Base-by-base conservation (phyloP, 495 filamentous ascomycete species). In the Aspergillus avenaceus region DNA sequence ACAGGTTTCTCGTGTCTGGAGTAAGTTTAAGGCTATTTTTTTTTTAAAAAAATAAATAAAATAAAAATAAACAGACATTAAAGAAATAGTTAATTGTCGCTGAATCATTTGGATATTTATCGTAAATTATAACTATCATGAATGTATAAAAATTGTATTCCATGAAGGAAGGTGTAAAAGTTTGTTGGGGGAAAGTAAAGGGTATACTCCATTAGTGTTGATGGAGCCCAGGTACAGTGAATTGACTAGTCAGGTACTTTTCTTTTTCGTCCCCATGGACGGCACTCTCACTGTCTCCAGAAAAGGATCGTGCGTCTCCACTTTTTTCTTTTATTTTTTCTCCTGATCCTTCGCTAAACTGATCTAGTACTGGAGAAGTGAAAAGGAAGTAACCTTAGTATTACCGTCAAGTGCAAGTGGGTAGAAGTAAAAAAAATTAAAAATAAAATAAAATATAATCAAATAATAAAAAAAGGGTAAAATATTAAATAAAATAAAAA, bases 261-360 rank as follows among this genome's bases (percentile, higher is more conserved):
- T 26, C 3, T 22, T 8, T 1, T 13, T 22, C 13, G 21, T 13
- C 16, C 40, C 22, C 22, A 38, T 11, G 40, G 38, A 23, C 13
- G 18, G 23, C 21, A 1, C 13, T 41, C 22, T 21, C 18, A 16
- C 18, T 41, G n/a, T 12, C 16, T 44, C 41, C 42, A 31, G 26
- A 45, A 45, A 31, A 31, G 42, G 32, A 22, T 45, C 42, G 42
- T 23, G 21, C 31, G 46, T 38, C 32, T 28, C 46, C 46, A 48
- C 45, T 26, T 44, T 44, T 44, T 32, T 48, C 45, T 48, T 32
- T 32, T 48, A 32, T 26, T 44, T 44, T 44, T 32, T 48, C 45
- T 48, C 45, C 45, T 48, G 45, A 48, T 48, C 25, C 41, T 44
- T 18, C 18, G 9, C 32, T 36, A 16, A 36, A 12, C 32, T 12